Conservation (phyloP, 306 rosid species). For the Glycyrrhiza uralensis region DNA sequence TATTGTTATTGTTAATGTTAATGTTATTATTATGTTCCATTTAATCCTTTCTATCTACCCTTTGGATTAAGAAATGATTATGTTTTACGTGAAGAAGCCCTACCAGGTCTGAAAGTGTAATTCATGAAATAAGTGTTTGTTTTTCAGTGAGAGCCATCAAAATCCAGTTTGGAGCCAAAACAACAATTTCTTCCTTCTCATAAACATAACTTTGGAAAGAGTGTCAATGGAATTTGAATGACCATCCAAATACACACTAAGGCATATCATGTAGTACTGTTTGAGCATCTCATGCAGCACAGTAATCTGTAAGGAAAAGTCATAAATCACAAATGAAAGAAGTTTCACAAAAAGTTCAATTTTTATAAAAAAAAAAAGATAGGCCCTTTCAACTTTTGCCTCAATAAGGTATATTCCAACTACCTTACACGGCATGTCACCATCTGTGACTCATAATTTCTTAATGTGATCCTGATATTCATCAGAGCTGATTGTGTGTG, state of each 20-base stretch:
- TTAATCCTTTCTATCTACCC: background rate
- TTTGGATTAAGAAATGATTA: too few relatives aligned
- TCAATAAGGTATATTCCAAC: background rate
- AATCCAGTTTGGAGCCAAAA: too few relatives aligned
- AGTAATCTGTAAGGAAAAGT: background rate
- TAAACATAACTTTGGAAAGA: too few relatives aligned
- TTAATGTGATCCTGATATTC: background rate
- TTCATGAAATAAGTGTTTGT: too few relatives aligned
- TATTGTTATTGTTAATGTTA: too few relatives aligned
- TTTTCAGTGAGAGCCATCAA: too few relatives aligned
- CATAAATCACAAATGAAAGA: background rate
- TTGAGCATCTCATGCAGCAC: background rate
- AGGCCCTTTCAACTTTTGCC: slow-evolving; percentile 6
- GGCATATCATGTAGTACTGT: background rate
- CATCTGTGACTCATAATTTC: background rate
- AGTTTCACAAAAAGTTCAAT: background rate
- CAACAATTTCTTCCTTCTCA: too few relatives aligned
- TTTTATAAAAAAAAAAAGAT: slow-evolving; percentile 6
- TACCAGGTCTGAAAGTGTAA: background rate
- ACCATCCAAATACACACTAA: too few relatives aligned
- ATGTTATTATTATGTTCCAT: background rate
- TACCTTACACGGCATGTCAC: slow-evolving; percentile 16
- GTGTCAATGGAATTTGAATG: too few relatives aligned
- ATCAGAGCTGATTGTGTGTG: background rate
- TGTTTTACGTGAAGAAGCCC: background rate